Evolutionary conservation across 371 early-diverging fungal genomes (phyloP), one percentile per base, ranked within the genome.

Genomic region (Mycotypha africana): DNA sequence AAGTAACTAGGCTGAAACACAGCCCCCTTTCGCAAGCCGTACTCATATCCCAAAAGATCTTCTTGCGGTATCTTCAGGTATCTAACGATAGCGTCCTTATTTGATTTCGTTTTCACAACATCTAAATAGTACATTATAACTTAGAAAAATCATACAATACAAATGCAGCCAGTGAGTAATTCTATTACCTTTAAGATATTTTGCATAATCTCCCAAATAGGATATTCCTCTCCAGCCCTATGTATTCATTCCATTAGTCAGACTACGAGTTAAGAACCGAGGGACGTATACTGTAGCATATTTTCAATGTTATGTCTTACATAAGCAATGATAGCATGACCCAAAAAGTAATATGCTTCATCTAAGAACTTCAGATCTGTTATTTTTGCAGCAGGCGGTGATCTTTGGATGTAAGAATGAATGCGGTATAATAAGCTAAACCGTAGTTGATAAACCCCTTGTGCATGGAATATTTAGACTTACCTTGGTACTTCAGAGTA

Each of bases 1-100:
- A 85, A 88, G 45, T 91, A 89, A 53, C 84, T 82, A 0, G 91
- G 92, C 31, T 83, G 82, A 37, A 91, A 92, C 10, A 87, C 85
- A 10, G 74, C 70, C 12, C 74, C 74, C 36, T 81, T 74, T 41
- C 78, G 70, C 25, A 81, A 60, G 35, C 79, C 82, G 51, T 88
- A 85, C 51, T 92, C 88, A 53, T 83, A 88, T 0, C 81, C 84
- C 15, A 92, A 58, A 10, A 92, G 56, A 55, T 92, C 89, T 38
- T 85, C 81, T 3, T 72, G 67, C 1, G 77, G 68, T 3, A 92
- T 68, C 6, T 67, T 59, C 23, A 92, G 67, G 42, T 82, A 92
- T 12, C 84, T 73, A 19, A 79, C 62, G 12, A 91, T 82, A 23
- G 82, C 78, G 32, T 74, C 74, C 28, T 75, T 76, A 49, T 92